A percentile compares a stretch with the other conserved stretches of the same genome.
phyloP scores from a whole-genome alignment of 2,329 filamentous ascomycete genomes.

The Exophiala sideris region DNA sequence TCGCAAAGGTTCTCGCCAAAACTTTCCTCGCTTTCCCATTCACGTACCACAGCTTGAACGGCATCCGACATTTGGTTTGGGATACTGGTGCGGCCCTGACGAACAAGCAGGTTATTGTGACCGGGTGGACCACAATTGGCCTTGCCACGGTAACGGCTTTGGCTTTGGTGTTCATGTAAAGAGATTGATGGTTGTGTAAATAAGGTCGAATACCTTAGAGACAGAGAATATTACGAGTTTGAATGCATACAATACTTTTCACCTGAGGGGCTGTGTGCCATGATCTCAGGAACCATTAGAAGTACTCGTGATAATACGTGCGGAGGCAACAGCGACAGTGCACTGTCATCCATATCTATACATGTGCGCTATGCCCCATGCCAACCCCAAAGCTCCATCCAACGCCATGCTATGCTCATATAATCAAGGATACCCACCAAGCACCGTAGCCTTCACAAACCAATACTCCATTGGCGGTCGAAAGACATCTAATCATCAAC shows the following conservation, averaged over 20 bases:
- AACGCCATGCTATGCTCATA: too few relatives aligned
- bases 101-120: slow-evolving; percentile 59
- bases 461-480: too few relatives aligned
- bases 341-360: not conserved
- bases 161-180: slow-evolving; percentile 20
- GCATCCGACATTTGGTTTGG: slow-evolving; percentile 69
- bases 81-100: slow-evolving; percentile 61
- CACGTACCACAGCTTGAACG: slow-evolving; percentile 66
- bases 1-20: slow-evolving; percentile 60
- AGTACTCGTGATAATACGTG: too few relatives aligned
- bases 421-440: too few relatives aligned
- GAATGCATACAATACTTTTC: too few relatives aligned
- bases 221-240: too few relatives aligned
- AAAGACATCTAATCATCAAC: slow-evolving; percentile 15
- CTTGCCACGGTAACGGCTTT: slow-evolving; percentile 20
- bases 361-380: not conserved
- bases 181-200: not conserved
- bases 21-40: slow-evolving; percentile 60
- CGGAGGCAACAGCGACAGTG: not conserved
- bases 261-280: too few relatives aligned
- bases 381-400: not conserved
- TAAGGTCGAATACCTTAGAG: not conserved
- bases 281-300: not conserved
- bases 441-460: too few relatives aligned
- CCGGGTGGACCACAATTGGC: slow-evolving; percentile 25